Percentiles rank a stretch among this genome's conserved stretches.
These are phyloP conservation scores for Lavandula angustifolia DNA, from an alignment of 257 asterid species.

Conservation along the genomic window DNA sequence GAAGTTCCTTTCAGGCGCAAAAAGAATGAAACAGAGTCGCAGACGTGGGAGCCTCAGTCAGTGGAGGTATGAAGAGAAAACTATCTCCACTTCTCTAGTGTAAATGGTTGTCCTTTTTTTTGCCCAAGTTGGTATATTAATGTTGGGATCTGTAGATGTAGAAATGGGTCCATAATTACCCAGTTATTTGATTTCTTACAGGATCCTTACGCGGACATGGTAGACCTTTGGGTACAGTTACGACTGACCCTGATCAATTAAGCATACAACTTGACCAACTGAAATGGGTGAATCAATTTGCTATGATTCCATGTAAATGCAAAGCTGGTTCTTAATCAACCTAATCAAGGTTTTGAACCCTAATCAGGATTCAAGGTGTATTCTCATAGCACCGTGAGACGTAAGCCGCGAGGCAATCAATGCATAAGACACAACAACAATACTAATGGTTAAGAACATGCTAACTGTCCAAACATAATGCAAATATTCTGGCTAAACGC, in stretches of 20 bases:
- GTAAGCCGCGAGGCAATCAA: no score
- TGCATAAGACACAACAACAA: no score
- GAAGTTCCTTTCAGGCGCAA: slow-evolving; percentile 84
- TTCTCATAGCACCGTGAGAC: no score
- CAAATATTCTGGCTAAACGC: no score
- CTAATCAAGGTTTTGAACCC: background rate
- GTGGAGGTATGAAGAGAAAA: slow-evolving; percentile 61
- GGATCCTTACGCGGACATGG: background rate
- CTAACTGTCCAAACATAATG: no score
- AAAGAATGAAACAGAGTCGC: slow-evolving; percentile 32
- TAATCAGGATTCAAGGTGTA: no score
- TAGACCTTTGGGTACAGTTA: background rate
- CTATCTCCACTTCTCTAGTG: slow-evolving; percentile 18
- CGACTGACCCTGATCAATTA: background rate
- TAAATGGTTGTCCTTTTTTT: slow-evolving; percentile 7
- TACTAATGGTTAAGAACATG: no score
- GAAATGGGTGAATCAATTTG: background rate
- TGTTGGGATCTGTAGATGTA: slow-evolving; percentile 25
- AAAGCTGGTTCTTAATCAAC: background rate
- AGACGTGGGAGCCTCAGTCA: slow-evolving; percentile 87
- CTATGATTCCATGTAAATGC: slow-evolving; percentile 9
- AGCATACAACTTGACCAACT: background rate
- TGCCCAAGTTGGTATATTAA: background rate
- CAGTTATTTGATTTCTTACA: background rate
- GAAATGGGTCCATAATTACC: background rate